These are phyloP conservation scores for Termitomyces sp. DNA, from an alignment of 768 basidiomycete species.

Conservation along the genomic window DNA sequence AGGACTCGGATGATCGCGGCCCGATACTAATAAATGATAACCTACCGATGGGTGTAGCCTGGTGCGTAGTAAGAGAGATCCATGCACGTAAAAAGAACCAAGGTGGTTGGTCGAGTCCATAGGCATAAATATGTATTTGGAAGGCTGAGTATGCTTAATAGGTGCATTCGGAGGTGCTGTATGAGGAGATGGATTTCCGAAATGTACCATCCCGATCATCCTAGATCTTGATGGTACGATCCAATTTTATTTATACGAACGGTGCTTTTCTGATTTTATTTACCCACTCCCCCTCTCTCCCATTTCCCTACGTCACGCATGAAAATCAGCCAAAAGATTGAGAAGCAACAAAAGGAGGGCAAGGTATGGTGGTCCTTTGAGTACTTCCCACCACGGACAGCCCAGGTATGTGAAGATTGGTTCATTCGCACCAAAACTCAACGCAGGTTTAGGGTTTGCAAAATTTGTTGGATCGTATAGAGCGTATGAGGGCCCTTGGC, in stretches of 20 bases:
- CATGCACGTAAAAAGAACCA: background rate
- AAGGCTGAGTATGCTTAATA: background rate
- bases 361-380: constrained; percentile 99
- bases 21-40: constrained; percentile 5
- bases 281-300: constrained; percentile 8
- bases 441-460: constrained; percentile 64
- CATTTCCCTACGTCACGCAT: constrained; percentile 38
- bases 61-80: too few species aligned
- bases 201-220: constrained; percentile 7
- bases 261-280: constrained; percentile 6
- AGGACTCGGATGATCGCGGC: constrained; percentile 7
- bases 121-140: background rate
- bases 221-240: constrained; percentile 18
- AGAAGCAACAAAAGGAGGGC: constrained; percentile 78
- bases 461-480: constrained; percentile 97
- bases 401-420: constrained; percentile 57
- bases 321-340: constrained; percentile 95
- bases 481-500: constrained; percentile 92
- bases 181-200: background rate
- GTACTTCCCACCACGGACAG: constrained; percentile 95
- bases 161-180: background rate
- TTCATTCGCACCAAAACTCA: background rate
- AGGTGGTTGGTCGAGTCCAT: background rate
- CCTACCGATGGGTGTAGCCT: too few species aligned
- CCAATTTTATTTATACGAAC: constrained; percentile 16